Evolutionary conservation across 768 basidiomycete species (phyloP), one percentile per base, ranked within the genome.

Genomic region (Clathrus columnatus): DNA sequence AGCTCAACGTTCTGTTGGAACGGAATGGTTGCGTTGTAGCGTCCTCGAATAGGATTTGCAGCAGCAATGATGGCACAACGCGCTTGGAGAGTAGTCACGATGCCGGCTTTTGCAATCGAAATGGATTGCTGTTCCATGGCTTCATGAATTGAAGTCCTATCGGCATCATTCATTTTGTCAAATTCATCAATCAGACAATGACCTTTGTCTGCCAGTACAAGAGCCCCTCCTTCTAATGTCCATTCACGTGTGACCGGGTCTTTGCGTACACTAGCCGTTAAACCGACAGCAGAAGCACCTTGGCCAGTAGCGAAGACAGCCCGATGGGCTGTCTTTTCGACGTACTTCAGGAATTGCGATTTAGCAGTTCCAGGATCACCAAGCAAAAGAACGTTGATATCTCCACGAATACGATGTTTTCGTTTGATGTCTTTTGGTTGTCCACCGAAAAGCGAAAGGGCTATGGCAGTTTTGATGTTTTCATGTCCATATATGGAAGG

Each of bases 111-210:
- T 21, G 95, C 92, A 64, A 99, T 98, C 4, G 96, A 98, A 61
- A 99, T 99, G 11, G 91, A 88, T 68, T 98, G 96, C 71, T 99
- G 96, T 67, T 99, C 96, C 96, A 99, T 99, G 1, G 96, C 96
- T 69, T 99, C 96, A 75, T 98, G 96, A 64, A 99, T 98, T 4
- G 93, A 96, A 16, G 94, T 98, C 62, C 95, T 79, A 68, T 99
- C 95, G 16, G 91, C 80, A 64, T 98, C 96, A 70, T 98, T 98
- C 96, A 99, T 99, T 76, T 99, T 99, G 75, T 99, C 96, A 68
- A 99, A 98, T 69, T 98, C 96, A 71, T 99, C 96, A 61, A 99
- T 99, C 32, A 98, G 75, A 65, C 96, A 98, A 24, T 87, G 91
- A 11, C 96, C 96, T 71, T 95, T 96, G 72, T 99, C 96, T 2